Evolutionary conservation across 2,329 filamentous ascomycete species (phyloP).

Genomic region (Pseudogymnoascus sp.): DNA sequence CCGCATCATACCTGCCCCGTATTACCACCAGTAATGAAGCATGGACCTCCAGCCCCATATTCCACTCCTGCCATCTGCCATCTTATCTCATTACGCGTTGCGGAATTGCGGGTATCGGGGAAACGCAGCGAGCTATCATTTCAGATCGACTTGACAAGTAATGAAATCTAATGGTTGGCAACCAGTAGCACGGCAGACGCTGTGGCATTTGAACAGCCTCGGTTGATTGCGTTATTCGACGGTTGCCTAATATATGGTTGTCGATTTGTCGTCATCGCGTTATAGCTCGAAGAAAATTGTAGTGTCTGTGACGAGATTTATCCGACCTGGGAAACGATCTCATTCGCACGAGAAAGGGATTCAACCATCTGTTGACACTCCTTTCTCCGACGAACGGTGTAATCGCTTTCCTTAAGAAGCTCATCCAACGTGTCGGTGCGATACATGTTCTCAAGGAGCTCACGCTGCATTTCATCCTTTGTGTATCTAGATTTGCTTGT

Average conservation of each 20-base stretch:
- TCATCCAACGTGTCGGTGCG: conserved; percentile 84
- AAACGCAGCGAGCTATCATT: conserved; percentile 6
- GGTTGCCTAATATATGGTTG: conserved; percentile 1
- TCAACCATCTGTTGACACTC: conserved; percentile 99
- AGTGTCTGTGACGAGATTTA: conserved; percentile 17
- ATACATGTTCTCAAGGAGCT: conserved; percentile 97
- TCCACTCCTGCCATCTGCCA: background rate
- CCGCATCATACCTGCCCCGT: background rate
- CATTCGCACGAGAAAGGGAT: conserved; percentile 77
- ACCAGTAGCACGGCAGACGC: background rate
- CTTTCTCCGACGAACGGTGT: conserved; percentile 88
- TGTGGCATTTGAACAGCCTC: background rate
- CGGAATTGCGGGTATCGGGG: conserved; percentile 3
- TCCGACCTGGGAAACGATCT: conserved; percentile 79
- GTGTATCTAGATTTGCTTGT: conserved; percentile 56
- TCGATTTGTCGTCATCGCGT: conserved; percentile 2
- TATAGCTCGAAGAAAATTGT: conserved; percentile 8
- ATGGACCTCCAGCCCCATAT: background rate
- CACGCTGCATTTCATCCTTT: conserved; percentile 97
- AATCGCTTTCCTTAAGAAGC: conserved; percentile 94
- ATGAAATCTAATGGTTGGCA: conserved; percentile 2
- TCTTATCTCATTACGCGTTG: conserved; percentile 7
- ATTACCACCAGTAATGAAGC: background rate
- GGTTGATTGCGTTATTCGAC: conserved; percentile 2
- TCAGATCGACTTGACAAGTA: conserved; percentile 4